Conservation (phyloP, 768 basidiomycete genomes). For the Rhodosporidiobolus sp. region DNA sequence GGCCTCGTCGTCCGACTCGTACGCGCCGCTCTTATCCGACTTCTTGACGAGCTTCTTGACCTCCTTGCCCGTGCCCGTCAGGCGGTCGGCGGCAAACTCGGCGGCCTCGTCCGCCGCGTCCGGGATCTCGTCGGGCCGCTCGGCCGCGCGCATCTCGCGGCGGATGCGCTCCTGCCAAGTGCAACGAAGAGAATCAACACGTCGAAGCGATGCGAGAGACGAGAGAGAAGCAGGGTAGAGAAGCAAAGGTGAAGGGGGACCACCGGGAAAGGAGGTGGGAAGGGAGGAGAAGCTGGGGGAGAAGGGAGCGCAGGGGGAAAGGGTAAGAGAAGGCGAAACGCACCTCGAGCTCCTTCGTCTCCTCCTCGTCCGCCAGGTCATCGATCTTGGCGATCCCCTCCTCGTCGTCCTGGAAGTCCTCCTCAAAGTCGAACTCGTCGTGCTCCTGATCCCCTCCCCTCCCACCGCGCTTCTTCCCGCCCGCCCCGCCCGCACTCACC, state of each 20-base stretch:
- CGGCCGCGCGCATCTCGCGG: constrained; percentile 37
- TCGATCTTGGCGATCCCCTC: constrained; percentile 69
- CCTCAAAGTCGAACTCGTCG: constrained; percentile 78
- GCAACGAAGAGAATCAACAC: too few relatives aligned
- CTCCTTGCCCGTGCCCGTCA: constrained; percentile 68
- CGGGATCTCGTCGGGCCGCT: constrained; percentile 28
- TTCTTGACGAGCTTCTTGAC: constrained; percentile 83
- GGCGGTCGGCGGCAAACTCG: constrained; percentile 51
- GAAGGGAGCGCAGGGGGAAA: not conserved
- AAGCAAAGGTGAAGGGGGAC: too few relatives aligned
- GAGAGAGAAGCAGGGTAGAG: not conserved
- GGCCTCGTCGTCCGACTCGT: constrained; percentile 74
- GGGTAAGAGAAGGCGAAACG: not conserved
- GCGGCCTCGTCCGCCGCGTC: constrained; percentile 58
- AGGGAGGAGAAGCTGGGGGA: too few relatives aligned
- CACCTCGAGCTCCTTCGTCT: constrained; percentile 57
- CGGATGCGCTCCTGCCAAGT: constrained; percentile 38
- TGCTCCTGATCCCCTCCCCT: constrained; percentile 67
- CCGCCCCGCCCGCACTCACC: not conserved
- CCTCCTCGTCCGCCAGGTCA: constrained; percentile 71
- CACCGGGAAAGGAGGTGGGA: too few relatives aligned
- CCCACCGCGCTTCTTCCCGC: constrained; percentile 48
- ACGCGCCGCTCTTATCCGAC: constrained; percentile 72
- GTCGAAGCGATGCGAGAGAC: too few relatives aligned
- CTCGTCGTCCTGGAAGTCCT: constrained; percentile 74